phyloP scores from a whole-genome alignment of 176 grass and related monocot genomes.

The Carex pumila region DNA sequence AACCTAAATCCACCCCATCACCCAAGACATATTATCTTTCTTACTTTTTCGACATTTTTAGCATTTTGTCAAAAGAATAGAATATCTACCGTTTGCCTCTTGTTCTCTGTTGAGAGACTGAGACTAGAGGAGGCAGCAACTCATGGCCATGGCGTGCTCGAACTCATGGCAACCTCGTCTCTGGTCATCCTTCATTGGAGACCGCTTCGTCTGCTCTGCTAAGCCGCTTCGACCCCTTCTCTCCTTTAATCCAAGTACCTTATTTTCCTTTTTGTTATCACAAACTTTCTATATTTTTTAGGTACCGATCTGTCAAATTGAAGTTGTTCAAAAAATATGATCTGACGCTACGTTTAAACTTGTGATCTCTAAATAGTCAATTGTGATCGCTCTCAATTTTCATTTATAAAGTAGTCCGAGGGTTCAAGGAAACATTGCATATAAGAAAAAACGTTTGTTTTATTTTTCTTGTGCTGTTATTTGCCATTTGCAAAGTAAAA shows the following conservation, averaged over 20 bases:
- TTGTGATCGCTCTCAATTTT: neutral
- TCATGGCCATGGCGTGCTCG: conserved; percentile 48
- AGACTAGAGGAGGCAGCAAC: neutral
- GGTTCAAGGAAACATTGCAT: neutral
- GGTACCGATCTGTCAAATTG: neutral
- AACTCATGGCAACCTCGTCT: conserved; percentile 46
- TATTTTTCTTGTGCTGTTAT: neutral
- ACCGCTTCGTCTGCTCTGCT: conserved; percentile 40
- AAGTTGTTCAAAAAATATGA: neutral
- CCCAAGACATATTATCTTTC: neutral
- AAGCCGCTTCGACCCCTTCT: conserved; percentile 22
- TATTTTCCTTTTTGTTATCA: neutral
- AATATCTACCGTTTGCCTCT: neutral
- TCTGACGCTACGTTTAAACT: neutral
- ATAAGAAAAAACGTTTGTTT: neutral
- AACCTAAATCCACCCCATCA: neutral
- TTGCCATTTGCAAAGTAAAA: neutral
- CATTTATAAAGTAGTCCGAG: neutral
- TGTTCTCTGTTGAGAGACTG: neutral
- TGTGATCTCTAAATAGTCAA: neutral
- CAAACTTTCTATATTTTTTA: neutral
- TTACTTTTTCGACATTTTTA: neutral
- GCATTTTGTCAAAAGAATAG: neutral
- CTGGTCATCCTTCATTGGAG: conserved; percentile 64
- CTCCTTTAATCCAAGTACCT: neutral